Conservation (phyloP, 179 eudicot species). For the Gypsophila paniculata region DNA sequence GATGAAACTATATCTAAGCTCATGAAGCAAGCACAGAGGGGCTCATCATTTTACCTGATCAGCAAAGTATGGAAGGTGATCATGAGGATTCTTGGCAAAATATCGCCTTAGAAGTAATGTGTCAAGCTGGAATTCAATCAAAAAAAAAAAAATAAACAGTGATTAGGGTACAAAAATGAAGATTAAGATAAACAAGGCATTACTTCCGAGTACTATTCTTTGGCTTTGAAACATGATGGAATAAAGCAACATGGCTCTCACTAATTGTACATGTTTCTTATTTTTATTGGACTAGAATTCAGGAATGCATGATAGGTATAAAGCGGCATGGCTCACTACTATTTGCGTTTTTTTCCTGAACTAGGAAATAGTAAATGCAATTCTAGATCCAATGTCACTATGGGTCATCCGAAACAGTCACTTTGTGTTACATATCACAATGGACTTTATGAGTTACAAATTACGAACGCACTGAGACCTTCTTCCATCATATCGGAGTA, state of each 20-base stretch:
- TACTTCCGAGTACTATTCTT: not conserved
- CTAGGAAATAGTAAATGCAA: not conserved
- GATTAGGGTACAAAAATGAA: not conserved
- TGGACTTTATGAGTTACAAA: not conserved
- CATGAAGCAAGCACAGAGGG: not conserved
- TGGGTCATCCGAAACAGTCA: not conserved
- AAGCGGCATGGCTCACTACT: too few relatives aligned
- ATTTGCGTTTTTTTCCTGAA: not conserved
- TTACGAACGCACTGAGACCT: not conserved
- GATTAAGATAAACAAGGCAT: not conserved
- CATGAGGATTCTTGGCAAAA: slow-evolving; percentile 32
- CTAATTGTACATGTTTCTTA: not conserved
- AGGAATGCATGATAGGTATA: too few relatives aligned
- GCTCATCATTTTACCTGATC: slow-evolving; percentile 26
- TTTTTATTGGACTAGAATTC: not conserved
- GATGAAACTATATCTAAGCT: not conserved
- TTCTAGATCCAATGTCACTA: not conserved
- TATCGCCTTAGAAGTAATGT: slow-evolving; percentile 30
- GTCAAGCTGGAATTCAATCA: slow-evolving; percentile 32
- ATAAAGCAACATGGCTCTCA: not conserved
- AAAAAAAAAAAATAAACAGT: not conserved
- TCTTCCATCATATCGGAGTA: not conserved
- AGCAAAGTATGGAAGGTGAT: slow-evolving; percentile 34
- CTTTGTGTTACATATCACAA: not conserved
- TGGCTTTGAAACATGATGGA: not conserved